Evolutionary conservation across 352 stramenopile species (phyloP).

Genomic region (Thalassiosira hispida): DNA sequence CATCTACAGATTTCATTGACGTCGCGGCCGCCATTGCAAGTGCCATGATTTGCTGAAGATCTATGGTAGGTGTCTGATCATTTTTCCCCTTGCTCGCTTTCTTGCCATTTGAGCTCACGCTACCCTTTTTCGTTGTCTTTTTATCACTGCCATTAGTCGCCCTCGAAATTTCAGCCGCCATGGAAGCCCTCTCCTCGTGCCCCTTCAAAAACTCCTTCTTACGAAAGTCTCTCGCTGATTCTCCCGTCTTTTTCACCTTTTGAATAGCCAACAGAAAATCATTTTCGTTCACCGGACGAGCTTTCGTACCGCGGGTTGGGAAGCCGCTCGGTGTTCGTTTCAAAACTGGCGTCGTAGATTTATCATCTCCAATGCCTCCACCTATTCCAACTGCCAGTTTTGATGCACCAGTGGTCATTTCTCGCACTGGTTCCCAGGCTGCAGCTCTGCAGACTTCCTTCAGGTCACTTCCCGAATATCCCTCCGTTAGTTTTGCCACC

Average conservation of each 20-base stretch:
- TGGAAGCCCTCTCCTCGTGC: slow-evolving; percentile 26
- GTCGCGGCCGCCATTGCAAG: slow-evolving; percentile 24
- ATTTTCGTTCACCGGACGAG: slow-evolving; percentile 61
- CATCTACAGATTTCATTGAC: slow-evolving; percentile 26
- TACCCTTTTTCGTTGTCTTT: slow-evolving; percentile 2
- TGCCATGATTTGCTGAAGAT: slow-evolving; percentile 46
- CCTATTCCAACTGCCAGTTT: slow-evolving; percentile 40
- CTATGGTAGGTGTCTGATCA: neutral
- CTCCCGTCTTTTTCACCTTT: slow-evolving; percentile 78
- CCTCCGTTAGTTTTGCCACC: slow-evolving; percentile 88
- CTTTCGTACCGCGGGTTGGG: slow-evolving; percentile 33
- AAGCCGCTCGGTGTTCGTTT: slow-evolving; percentile 41
- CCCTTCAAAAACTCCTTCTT: slow-evolving; percentile 45
- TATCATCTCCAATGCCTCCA: slow-evolving; percentile 4
- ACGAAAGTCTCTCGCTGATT: slow-evolving; percentile 69
- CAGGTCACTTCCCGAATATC: slow-evolving; percentile 96
- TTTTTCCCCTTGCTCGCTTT: neutral
- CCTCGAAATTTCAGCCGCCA: slow-evolving; percentile 30
- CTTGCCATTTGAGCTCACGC: neutral
- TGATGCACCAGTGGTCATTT: slow-evolving; percentile 75
- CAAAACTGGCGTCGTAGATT: slow-evolving; percentile 4
- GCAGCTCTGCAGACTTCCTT: slow-evolving; percentile 95
- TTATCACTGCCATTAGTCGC: slow-evolving; percentile 1
- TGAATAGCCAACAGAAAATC: slow-evolving; percentile 71
- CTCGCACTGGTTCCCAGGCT: slow-evolving; percentile 90